phyloP scores from a whole-genome alignment of 441 rosid genomes.

The Adansonia rubrostipa region DNA sequence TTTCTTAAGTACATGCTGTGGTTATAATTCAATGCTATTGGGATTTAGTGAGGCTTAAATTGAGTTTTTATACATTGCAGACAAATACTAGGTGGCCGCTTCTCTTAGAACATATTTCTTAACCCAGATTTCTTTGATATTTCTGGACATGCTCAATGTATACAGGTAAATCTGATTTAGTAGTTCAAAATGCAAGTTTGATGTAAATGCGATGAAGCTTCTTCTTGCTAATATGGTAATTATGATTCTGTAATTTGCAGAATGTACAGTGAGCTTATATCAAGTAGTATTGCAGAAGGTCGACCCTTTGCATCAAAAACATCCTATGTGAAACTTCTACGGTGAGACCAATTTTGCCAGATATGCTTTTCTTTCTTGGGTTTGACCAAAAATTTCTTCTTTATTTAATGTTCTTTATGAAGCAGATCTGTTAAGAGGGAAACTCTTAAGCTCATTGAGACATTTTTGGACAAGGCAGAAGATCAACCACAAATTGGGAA shows the following conservation, averaged over 20 bases:
- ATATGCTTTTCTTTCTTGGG: conserved; percentile 25
- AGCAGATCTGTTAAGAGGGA: conserved; percentile 97
- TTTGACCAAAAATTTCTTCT: background rate
- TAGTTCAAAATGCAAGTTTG: background rate
- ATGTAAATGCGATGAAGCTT: background rate
- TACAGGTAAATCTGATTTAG: conserved; percentile 63
- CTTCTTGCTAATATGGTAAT: background rate
- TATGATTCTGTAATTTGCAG: conserved; percentile 45
- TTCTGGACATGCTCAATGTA: conserved; percentile 98
- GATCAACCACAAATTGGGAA: conserved; percentile 96
- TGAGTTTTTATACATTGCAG: conserved; percentile 50
- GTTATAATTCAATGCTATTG: background rate
- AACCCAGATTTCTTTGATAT: conserved; percentile 84
- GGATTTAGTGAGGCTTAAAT: conserved; percentile 19
- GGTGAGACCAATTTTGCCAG: background rate
- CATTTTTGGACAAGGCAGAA: conserved; percentile 99
- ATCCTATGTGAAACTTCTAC: too few species aligned
- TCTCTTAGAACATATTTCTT: conserved; percentile 92
- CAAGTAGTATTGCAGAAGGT: conserved; percentile 44
- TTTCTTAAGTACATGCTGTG: background rate
- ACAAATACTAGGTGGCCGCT: conserved; percentile 97
- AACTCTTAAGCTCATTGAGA: conserved; percentile 95
- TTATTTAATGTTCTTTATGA: conserved; percentile 26
- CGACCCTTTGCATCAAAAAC: too few species aligned
- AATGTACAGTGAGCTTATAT: conserved; percentile 99